A percentile compares a stretch with the other conserved stretches of the same genome.
Evolutionary conservation across 1,139 yeast species (phyloP).

Genomic region (Protomyces inundatus): DNA sequence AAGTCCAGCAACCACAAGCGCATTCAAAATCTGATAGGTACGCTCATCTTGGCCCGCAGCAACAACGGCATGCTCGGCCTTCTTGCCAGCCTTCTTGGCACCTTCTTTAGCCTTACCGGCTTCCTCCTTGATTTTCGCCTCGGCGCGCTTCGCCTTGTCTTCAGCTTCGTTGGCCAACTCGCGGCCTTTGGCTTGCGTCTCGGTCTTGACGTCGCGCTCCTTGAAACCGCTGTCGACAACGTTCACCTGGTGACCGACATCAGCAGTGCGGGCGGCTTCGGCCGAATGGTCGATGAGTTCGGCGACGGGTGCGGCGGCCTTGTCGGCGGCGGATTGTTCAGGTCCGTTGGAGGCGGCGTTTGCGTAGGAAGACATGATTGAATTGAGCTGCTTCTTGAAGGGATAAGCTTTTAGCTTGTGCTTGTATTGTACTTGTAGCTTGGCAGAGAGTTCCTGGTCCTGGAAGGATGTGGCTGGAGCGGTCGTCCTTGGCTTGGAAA

Average conservation of each 20-base stretch:
- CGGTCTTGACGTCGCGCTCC: slow-evolving; percentile 20
- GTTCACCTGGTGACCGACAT: slow-evolving; percentile 18
- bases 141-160: not conserved
- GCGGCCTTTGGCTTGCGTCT: slow-evolving; percentile 17
- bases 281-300: slow-evolving; percentile 7
- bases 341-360: slow-evolving; percentile 21
- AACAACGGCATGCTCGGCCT: slow-evolving; percentile 19
- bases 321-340: slow-evolving; percentile 11
- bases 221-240: slow-evolving; percentile 18
- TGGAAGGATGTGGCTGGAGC: no score
- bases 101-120: not conserved
- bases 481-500: no score
- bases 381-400: no score
- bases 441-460: no score
- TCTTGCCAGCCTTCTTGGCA: slow-evolving; percentile 14
- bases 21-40: slow-evolving; percentile 13
- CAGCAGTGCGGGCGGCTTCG: not conserved
- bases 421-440: no score
- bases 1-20: slow-evolving; percentile 10
- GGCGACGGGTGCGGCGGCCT: slow-evolving; percentile 5
- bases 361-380: slow-evolving; percentile 17
- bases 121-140: slow-evolving; percentile 1
- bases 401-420: no score
- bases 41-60: slow-evolving; percentile 15
- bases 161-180: slow-evolving; percentile 4